Conservation (phyloP, 2,329 filamentous ascomycete species). For the Sporothrix globosa region DNA sequence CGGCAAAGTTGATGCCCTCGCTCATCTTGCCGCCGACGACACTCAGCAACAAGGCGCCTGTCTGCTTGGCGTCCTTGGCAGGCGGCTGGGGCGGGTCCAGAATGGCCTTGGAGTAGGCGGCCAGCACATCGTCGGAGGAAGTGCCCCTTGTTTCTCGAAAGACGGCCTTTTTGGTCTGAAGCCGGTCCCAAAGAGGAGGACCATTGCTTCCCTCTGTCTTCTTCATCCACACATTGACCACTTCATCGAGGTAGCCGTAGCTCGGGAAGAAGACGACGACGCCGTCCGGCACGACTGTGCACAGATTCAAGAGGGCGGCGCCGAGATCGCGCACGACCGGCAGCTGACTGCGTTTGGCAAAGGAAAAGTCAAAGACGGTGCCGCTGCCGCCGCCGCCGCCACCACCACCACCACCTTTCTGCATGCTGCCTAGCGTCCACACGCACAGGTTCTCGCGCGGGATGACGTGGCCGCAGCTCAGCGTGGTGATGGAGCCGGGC, state of each 20-base stretch:
- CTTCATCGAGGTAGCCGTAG: slow-evolving; percentile 83
- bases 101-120: slow-evolving; percentile 72
- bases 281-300: slow-evolving; percentile 78
- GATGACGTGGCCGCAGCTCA: slow-evolving; percentile 95
- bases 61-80: slow-evolving; percentile 5
- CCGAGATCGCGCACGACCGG: slow-evolving; percentile 76
- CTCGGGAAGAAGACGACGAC: slow-evolving; percentile 95
- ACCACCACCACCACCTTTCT: slow-evolving; percentile 29
- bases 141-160: slow-evolving; percentile 61
- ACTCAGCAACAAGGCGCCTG: slow-evolving; percentile 73
- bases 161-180: slow-evolving; percentile 63
- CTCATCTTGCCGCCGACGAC: slow-evolving; percentile 94
- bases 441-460: slow-evolving; percentile 79
- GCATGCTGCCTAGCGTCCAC: slow-evolving; percentile 63
- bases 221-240: slow-evolving; percentile 60
- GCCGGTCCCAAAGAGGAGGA: slow-evolving; percentile 58
- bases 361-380: slow-evolving; percentile 82
- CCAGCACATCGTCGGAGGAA: slow-evolving; percentile 70
- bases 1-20: slow-evolving; percentile 98
- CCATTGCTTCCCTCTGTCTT: slow-evolving; percentile 40
- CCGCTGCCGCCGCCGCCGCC: slow-evolving; percentile 38
- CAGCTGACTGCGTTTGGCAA: slow-evolving; percentile 70
- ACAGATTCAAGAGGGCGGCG: slow-evolving; percentile 69
- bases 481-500: slow-evolving; percentile 67
- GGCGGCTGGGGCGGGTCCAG: slow-evolving; percentile 43